Base-by-base conservation (phyloP, 164 flowering plant species). In the Cinnamomum micranthum region DNA sequence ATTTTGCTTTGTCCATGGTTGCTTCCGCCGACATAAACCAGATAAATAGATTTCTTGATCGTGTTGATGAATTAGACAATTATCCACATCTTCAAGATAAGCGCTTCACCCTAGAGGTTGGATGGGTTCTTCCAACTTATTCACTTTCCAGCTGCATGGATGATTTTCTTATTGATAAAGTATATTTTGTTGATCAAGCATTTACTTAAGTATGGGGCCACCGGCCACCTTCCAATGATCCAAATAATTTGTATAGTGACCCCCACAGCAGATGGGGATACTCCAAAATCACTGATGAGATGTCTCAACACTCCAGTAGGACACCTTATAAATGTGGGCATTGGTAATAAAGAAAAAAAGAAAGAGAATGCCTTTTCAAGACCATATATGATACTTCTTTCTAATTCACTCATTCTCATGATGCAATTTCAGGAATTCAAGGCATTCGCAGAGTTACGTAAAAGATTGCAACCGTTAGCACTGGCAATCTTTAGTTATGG, bases 1-100 rank as follows among this genome's bases (percentile, higher is more conserved):
- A 96, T 80, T 96, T 96, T 87, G 97, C 93, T n/a, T 75, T 96
- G 78, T 96, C 97, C 23, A 83, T 94, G 93, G 92, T 96, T 81
- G 97, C 97, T 77, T 88, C 99, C 68, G 99, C 99, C 31, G 98
- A 94, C 77, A 83, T 90, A 84, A 85, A 77, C 67, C 91, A 90
- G 65, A 77, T 93, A 71, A 75, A 81, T 82, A 86, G 74, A 77
- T 86, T 96, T 76, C 91, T 96, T 68, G 86, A 85, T 75, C 86
- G 85, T 71, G 97, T 86, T 71, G 97, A 94, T 22, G 82, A 89
- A 60, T 66, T 96, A 52, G 63, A 80, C 71, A 75, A 82, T 3
- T 77, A 84, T 47, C 88, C 90, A 23, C 85, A 72, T 72, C 83
- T 94, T 35, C 82, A 68, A 27, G 83, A 86, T 27, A 41, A 84